Evolutionary conservation across 1,284 basidiomycete genomes (phyloP), one percentile per base, ranked within the genome.

Genomic region (Sanghuangporus sanghuang): DNA sequence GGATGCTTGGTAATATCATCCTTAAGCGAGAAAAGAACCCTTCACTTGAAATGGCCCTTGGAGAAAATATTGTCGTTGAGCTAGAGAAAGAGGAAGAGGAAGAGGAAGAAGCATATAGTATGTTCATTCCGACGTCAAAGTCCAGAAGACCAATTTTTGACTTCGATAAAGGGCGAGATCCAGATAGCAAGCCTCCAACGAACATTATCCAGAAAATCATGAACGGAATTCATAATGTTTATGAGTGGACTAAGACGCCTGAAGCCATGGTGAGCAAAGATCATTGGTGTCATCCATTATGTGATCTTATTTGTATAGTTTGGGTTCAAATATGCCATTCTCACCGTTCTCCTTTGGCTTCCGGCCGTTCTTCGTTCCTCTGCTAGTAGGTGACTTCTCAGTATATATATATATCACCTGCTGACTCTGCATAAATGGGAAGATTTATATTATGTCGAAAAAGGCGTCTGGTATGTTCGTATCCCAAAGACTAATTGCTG

Each of bases 261-360:
- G 78, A 83, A 61, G 79, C 78, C 8, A 66, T 80, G 65, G 80
- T 81, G 67, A 46, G 75, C 71, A 55, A 9, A 36, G 52, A 21
- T 16, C 49, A 32, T 57, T 39, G 48, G 18, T 14, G 27, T 53
- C 35, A 38, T 46, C 52, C 36, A 57, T 44, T 42, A 59, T 40
- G 23, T 11, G 39, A 39, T 27, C 46, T 36, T 54, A 21, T 23
- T 42, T 48, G 0, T 16, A 12, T 53, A 82, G 81, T 89, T 85
- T 68, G 79, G 81, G 0, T 75, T 85, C 71, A 83, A 85, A 67
- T 85, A 85, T 70, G 78, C 77, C 0, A 63, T 87, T 16, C 71
- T 86, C 14, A 80, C 80, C 0, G 72, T 89, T 38, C 80, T 79
- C 0, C 72, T 88, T 1, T 88, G 84, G 83, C 70, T 85, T 0